phyloP scores from a whole-genome alignment of 2,329 filamentous ascomycete genomes.

The Pyrenophora graminea region DNA sequence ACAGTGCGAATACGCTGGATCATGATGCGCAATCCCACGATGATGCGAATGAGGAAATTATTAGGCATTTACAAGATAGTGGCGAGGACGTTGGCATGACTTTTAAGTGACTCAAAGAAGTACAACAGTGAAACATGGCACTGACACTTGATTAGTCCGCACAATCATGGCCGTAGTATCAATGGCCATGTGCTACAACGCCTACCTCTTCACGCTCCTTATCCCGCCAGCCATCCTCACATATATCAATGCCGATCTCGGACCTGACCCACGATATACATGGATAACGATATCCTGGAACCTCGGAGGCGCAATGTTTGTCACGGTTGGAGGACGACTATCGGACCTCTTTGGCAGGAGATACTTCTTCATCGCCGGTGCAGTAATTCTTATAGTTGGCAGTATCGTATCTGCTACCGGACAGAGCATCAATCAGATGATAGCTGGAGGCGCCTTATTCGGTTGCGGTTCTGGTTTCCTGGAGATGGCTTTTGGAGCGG shows the following conservation, averaged over 20 bases:
- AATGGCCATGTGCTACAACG: conserved; percentile 40
- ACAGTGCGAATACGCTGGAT: conserved; percentile 17
- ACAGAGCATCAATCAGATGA: conserved; percentile 48
- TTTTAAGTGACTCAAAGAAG: conserved; percentile 4
- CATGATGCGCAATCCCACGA: conserved; percentile 2
- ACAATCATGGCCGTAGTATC: conserved; percentile 32
- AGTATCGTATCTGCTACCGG: conserved; percentile 49
- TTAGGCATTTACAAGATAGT: conserved; percentile 34
- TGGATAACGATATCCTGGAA: conserved; percentile 45
- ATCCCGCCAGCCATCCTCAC: conserved; percentile 39
- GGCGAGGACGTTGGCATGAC: conserved; percentile 41
- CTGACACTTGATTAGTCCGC: conserved; percentile 1
- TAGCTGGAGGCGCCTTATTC: conserved; percentile 48
- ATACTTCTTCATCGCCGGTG: conserved; percentile 42
- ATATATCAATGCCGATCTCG: conserved; percentile 42
- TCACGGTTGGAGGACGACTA: conserved; percentile 41
- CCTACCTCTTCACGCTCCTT: conserved; percentile 41
- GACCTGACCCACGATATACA: conserved; percentile 36
- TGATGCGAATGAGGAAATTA: conserved; percentile 35
- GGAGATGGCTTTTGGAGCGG: conserved; percentile 48
- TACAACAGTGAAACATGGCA: too few species aligned
- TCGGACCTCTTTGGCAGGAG: conserved; percentile 49
- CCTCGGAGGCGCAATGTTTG: conserved; percentile 39
- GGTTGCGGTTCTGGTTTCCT: conserved; percentile 49
- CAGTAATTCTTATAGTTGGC: conserved; percentile 41